Conservation (phyloP, 192 early-diverging fungal genomes). For the Coemansia sp. region DNA sequence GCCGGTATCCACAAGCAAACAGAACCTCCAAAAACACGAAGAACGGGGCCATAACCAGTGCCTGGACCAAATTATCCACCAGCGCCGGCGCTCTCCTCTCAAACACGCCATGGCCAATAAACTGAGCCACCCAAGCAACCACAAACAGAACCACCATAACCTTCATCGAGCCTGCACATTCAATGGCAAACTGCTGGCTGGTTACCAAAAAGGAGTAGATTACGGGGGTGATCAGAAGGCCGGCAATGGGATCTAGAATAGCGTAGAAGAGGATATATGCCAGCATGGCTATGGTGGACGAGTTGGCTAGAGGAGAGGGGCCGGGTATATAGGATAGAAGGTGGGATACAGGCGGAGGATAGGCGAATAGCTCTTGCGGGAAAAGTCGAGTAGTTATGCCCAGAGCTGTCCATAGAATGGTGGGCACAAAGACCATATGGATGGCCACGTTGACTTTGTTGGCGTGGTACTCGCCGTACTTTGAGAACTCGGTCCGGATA, state of each 20-base stretch:
- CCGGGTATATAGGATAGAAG: constrained; percentile 44
- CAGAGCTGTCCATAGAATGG: constrained; percentile 78
- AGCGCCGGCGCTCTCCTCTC: constrained; percentile 88
- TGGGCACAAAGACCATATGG: constrained; percentile 88
- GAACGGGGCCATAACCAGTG: constrained; percentile 88
- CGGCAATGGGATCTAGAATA: constrained; percentile 62
- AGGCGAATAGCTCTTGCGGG: constrained; percentile 41
- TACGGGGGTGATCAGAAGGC: constrained; percentile 58
- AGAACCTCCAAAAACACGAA: constrained; percentile 89
- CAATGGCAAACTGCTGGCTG: constrained; percentile 61
- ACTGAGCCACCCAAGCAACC: constrained; percentile 81
- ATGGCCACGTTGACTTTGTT: constrained; percentile 76
- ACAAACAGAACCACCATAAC: constrained; percentile 65
- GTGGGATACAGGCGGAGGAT: constrained; percentile 32
- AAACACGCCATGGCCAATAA: constrained; percentile 83
- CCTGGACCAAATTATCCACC: constrained; percentile 82
- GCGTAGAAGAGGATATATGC: constrained; percentile 75
- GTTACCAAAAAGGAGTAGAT: constrained; percentile 61
- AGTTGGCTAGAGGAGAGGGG: constrained; percentile 42
- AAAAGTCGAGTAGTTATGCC: constrained; percentile 57
- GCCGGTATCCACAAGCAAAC: constrained; percentile 79
- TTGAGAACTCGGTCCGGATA: constrained; percentile 72
- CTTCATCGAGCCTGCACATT: constrained; percentile 53
- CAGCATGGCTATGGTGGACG: constrained; percentile 57
- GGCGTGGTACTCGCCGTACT: constrained; percentile 80